Evolutionary conservation across 2,329 filamentous ascomycete species (phyloP), one percentile per base, ranked within the genome.

Genomic region (Pseudocercospora fuligena): DNA sequence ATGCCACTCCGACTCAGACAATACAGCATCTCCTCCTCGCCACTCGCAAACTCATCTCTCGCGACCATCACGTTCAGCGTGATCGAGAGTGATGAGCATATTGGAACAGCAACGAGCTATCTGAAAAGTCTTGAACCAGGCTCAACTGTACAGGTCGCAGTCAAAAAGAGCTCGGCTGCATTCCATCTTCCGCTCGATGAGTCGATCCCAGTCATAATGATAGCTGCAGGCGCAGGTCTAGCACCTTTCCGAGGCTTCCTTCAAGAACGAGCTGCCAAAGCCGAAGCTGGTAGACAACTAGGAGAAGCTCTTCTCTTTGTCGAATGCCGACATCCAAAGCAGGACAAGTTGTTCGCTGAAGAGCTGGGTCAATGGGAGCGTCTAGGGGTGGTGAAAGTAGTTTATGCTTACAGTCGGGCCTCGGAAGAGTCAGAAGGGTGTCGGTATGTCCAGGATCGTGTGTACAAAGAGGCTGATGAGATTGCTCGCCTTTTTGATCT

Each of bases 281-380:
- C 81, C 21, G 76, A 75, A 6, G 80, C 80, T 0, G 86, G 87
- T 1, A 78, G 75, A 29, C 78, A 76, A 27, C 78, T 91, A 0
- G 89, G 87, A 0, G 85, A 85, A 0, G 87, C 88, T 0, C 68
- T 91, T n/a, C 81, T 92, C 1, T 90, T 90, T 80, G 84, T 87
- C 70, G 90, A 89, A 5, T 91, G 88, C 74, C 85, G 86, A 14
- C 75, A 80, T 5, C 83, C 85, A 0, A 82, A 80, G 0, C 76
- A 79, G 12, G 89, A 92, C 69, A 82, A 87, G 47, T 73, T 92
- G 0, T 92, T 92, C 77, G 78, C 82, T 0, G 83, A 85, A 0
- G 85, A 88, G 68, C 77, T 91, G 3, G 82, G 83, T 14, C 75
- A 74, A 6, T 93, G 90, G 90, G 83, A 88, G 72, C 68, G 74